Percentiles rank a stretch among this genome's conserved stretches.
phyloP scores from a whole-genome alignment of 2,329 filamentous ascomycete species.

The Sclerotinia borealis region DNA sequence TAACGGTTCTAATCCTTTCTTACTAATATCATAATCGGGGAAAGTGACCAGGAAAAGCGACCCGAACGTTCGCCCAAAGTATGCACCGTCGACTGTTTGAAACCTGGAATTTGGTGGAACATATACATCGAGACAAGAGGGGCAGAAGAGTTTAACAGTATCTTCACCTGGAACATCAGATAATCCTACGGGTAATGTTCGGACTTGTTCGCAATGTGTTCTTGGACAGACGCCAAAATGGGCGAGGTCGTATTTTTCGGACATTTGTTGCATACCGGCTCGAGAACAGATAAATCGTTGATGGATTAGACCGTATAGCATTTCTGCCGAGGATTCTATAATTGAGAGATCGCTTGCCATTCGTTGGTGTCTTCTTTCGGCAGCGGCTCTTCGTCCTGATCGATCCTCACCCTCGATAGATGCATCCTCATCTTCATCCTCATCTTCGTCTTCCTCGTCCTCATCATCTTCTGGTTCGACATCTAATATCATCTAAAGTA shows the following conservation, averaged over 20 bases:
- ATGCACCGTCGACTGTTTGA: constrained; percentile 94
- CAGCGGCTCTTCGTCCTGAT: constrained; percentile 39
- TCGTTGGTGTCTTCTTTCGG: constrained; percentile 70
- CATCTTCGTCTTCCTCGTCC: constrained; percentile 67
- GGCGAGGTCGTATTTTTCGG: constrained; percentile 94
- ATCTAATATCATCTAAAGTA: constrained; percentile 83
- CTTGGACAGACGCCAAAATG: constrained; percentile 96
- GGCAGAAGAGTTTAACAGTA: constrained; percentile 97
- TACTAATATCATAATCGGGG: constrained; percentile 84
- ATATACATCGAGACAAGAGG: constrained; percentile 93
- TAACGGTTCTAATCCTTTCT: constrained; percentile 58
- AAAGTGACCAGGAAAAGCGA: constrained; percentile 98
- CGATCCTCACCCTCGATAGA: constrained; percentile 58
- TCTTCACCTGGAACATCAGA: constrained; percentile 95
- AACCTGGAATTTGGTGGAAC: constrained; percentile 96
- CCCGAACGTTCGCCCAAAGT: constrained; percentile 96
- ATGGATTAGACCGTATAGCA: constrained; percentile 96
- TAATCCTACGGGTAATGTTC: constrained; percentile 86
- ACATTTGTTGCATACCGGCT: constrained; percentile 97
- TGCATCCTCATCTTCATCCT: constrained; percentile 65
- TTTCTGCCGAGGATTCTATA: constrained; percentile 95
- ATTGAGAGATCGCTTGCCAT: constrained; percentile 90
- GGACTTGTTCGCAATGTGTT: constrained; percentile 82
- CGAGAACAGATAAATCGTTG: constrained; percentile 97
- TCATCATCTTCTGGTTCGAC: constrained; percentile 94